Evolutionary conservation across 495 filamentous ascomycete species (phyloP).

Genomic region (Neurospora africana): DNA sequence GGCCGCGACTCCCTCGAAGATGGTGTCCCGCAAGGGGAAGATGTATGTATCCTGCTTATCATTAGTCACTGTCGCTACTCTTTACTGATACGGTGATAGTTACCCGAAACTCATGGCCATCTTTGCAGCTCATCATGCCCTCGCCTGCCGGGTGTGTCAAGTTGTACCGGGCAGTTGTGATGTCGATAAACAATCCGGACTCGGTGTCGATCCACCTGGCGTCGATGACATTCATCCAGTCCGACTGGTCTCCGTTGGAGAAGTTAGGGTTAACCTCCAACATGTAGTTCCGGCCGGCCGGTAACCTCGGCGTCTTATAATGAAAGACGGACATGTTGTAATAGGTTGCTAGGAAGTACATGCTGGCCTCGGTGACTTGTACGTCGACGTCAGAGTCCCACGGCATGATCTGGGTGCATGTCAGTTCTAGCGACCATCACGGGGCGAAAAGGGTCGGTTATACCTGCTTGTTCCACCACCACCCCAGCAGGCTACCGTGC

Average conservation of each 20-base stretch:
- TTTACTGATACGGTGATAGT: conserved; percentile 1
- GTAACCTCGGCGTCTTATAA: conserved; percentile 36
- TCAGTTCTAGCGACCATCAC: neutral
- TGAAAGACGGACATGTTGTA: conserved; percentile 54
- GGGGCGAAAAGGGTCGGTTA: neutral
- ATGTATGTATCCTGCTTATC: conserved; percentile 25
- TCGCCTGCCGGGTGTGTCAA: conserved; percentile 19
- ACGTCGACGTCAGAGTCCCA: conserved; percentile 70
- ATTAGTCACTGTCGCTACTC: neutral
- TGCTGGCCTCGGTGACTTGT: conserved; percentile 54
- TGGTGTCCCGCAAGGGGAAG: conserved; percentile 35
- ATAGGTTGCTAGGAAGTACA: conserved; percentile 52
- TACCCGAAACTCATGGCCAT: conserved; percentile 32
- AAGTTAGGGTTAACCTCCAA: conserved; percentile 62
- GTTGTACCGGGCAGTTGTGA: conserved; percentile 37
- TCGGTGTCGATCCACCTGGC: conserved; percentile 65
- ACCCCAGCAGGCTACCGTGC: conserved; percentile 19
- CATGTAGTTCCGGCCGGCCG: conserved; percentile 46
- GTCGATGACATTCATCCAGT: conserved; percentile 59
- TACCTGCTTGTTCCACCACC: conserved; percentile 26
- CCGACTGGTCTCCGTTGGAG: conserved; percentile 47
- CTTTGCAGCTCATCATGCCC: conserved; percentile 31
- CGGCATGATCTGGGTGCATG: conserved; percentile 44
- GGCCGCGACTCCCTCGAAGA: conserved; percentile 50
- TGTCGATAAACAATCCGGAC: conserved; percentile 66